phyloP scores from a whole-genome alignment of 352 stramenopile species.

The Hyaloperonospora arabidopsidis region DNA sequence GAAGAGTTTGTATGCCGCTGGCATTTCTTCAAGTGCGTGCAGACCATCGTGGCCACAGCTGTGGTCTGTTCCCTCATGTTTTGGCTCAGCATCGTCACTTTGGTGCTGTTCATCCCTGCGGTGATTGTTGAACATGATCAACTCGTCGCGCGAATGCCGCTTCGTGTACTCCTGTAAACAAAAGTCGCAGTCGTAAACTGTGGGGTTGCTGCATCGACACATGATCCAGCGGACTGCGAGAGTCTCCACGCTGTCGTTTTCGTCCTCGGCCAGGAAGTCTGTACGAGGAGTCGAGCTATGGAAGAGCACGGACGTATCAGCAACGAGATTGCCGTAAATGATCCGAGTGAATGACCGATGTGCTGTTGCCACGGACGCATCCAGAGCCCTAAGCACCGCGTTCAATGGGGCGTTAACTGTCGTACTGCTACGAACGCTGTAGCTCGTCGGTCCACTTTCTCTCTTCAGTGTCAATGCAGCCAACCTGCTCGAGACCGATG shows the following conservation, averaged over 20 bases:
- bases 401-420: conserved; percentile 47
- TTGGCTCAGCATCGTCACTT: conserved; percentile 17
- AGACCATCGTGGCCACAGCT: conserved; percentile 9
- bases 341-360: conserved; percentile 69
- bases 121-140: conserved; percentile 21
- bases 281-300: conserved; percentile 30
- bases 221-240: conserved; percentile 67
- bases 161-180: conserved; percentile 69
- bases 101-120: conserved; percentile 38
- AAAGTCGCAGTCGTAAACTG: conserved; percentile 65
- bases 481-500: not conserved
- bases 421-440: conserved; percentile 52
- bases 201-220: conserved; percentile 51
- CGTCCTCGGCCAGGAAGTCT: conserved; percentile 5
- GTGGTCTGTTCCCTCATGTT: conserved; percentile 1
- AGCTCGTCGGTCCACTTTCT: conserved; percentile 14
- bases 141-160: conserved; percentile 45
- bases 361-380: conserved; percentile 42
- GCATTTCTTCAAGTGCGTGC: conserved; percentile 25
- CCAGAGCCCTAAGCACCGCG: conserved; percentile 51
- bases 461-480: conserved; percentile 4
- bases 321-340: conserved; percentile 63
- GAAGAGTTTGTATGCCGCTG: conserved; percentile 64
- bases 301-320: conserved; percentile 69
- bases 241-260: conserved; percentile 28